Evolutionary conservation across 164 flowering plant genomes (phyloP).

Genomic region (Aristolochia contorta): DNA sequence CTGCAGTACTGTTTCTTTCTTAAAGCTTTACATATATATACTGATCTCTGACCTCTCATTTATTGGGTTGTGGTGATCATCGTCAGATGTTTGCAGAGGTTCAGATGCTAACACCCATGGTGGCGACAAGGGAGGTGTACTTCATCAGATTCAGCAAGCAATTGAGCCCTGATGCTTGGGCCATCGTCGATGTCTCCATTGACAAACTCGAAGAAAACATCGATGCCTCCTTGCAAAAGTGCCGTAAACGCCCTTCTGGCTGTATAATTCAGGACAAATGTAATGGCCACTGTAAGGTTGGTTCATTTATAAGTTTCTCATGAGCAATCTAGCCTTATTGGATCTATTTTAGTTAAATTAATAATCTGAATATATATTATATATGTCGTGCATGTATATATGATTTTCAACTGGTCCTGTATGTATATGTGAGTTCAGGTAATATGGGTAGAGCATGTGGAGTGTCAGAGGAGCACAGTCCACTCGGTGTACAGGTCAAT

Average conservation of each 20-base stretch:
- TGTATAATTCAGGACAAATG: slow-evolving; percentile 89
- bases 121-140: slow-evolving; percentile 83
- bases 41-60: too few relatives aligned
- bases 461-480: slow-evolving; percentile 59
- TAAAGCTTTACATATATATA: not conserved
- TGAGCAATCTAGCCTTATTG: too few relatives aligned
- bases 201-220: slow-evolving; percentile 68
- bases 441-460: slow-evolving; percentile 89
- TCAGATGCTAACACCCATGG: slow-evolving; percentile 93
- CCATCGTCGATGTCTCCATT: slow-evolving; percentile 82
- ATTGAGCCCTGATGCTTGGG: slow-evolving; percentile 71
- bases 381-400: not conserved
- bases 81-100: slow-evolving; percentile 93
- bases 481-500: slow-evolving; percentile 62
- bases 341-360: too few relatives aligned
- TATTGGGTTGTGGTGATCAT: not conserved
- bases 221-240: slow-evolving; percentile 63
- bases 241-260: slow-evolving; percentile 87
- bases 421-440: slow-evolving; percentile 33
- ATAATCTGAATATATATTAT: too few relatives aligned
- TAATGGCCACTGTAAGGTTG: slow-evolving; percentile 96
- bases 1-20: not conserved
- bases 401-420: not conserved
- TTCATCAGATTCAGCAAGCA: slow-evolving; percentile 74
- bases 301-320: too few relatives aligned